phyloP scores from a whole-genome alignment of 768 basidiomycete species.

The Fibroporia radiculosa region DNA sequence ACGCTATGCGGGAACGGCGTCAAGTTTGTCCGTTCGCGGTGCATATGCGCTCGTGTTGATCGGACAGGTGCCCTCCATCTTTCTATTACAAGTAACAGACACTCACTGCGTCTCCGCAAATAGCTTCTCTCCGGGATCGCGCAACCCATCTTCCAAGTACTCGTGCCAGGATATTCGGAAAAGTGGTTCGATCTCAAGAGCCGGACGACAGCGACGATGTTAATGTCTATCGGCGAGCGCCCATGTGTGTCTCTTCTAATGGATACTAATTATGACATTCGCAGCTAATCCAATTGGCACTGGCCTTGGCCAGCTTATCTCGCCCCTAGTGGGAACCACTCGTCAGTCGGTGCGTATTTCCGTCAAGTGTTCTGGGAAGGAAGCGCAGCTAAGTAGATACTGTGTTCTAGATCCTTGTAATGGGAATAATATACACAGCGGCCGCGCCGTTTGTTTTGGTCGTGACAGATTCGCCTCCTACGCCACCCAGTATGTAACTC shows the following conservation, averaged over 20 bases:
- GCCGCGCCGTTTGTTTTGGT: slow-evolving; percentile 53
- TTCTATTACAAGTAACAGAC: neutral
- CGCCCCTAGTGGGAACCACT: slow-evolving; percentile 45
- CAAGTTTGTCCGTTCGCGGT: slow-evolving; percentile 39
- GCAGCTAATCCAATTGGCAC: slow-evolving; percentile 68
- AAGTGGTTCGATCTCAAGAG: slow-evolving; percentile 74
- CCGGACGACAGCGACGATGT: slow-evolving; percentile 72
- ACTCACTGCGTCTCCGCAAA: neutral
- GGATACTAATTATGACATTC: neutral
- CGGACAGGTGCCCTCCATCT: slow-evolving; percentile 46
- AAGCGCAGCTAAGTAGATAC: neutral
- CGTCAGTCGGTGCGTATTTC: slow-evolving; percentile 43
- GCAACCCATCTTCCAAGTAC: slow-evolving; percentile 68
- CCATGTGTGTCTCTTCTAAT: neutral
- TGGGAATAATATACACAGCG: slow-evolving; percentile 65
- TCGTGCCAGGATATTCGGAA: slow-evolving; percentile 78
- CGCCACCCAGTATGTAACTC: slow-evolving; percentile 64
- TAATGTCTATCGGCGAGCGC: slow-evolving; percentile 35
- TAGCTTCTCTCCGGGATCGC: slow-evolving; percentile 58
- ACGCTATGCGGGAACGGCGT: slow-evolving; percentile 61
- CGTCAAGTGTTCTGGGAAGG: neutral
- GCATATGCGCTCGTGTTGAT: slow-evolving; percentile 63
- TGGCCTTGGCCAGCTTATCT: slow-evolving; percentile 66
- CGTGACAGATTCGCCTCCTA: slow-evolving; percentile 55
- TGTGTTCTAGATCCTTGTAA: slow-evolving; percentile 58